Conservation (phyloP, 2,329 filamentous ascomycete species). For the Aspergillus uvarum region DNA sequence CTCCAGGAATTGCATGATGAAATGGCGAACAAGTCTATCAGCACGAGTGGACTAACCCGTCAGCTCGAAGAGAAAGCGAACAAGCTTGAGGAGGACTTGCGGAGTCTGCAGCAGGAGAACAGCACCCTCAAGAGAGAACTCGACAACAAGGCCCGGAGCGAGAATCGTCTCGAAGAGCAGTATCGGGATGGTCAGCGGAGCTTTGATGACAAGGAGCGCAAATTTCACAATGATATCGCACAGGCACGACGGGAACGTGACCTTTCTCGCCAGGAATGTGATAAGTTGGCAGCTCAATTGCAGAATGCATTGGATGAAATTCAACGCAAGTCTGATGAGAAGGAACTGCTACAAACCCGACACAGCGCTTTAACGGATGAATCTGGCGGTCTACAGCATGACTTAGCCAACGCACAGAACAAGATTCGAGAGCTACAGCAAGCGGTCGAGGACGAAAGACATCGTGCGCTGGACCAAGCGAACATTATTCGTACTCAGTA, state of each 20-base stretch:
- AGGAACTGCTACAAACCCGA: conserved; percentile 66
- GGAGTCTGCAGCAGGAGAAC: conserved; percentile 51
- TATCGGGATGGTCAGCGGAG: conserved; percentile 41
- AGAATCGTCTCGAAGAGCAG: conserved; percentile 54
- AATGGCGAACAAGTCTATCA: conserved; percentile 75
- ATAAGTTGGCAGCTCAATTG: conserved; percentile 48
- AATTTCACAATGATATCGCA: conserved; percentile 47
- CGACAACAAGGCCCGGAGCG: conserved; percentile 44
- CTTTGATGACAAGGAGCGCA: conserved; percentile 36
- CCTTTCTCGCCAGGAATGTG: conserved; percentile 46
- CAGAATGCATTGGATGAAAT: conserved; percentile 61
- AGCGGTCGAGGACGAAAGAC: conserved; percentile 54
- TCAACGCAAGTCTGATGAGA: conserved; percentile 59
- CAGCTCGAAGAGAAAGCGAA: conserved; percentile 71
- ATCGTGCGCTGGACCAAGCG: conserved; percentile 60
- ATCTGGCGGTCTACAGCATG: conserved; percentile 64
- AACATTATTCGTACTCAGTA: conserved; percentile 58
- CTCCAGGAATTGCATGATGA: conserved; percentile 68
- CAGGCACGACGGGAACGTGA: conserved; percentile 45
- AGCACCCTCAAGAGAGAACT: conserved; percentile 44
- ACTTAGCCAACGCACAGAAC: conserved; percentile 53
- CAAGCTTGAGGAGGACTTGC: conserved; percentile 66
- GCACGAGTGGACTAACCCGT: conserved; percentile 70
- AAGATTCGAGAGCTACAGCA: conserved; percentile 50
- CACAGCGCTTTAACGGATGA: conserved; percentile 67